Percentiles rank a stretch among this genome's conserved stretches.
These are phyloP conservation scores for Plasmodium malariae DNA, from an alignment of 169 alveolate species.

Conservation along the genomic window DNA sequence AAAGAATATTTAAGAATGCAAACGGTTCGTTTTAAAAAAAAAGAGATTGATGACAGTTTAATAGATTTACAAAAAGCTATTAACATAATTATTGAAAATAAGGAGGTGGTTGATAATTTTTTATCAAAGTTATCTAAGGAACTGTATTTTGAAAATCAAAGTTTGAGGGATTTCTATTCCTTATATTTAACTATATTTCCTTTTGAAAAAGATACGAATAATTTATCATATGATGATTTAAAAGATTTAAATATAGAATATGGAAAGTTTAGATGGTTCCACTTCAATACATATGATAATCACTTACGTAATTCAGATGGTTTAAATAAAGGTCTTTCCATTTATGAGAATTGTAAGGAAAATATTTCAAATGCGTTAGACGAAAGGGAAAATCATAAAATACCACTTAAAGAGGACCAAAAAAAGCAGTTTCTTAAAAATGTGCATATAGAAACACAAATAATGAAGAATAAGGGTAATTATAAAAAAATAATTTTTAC, in stretches of 20 bases:
- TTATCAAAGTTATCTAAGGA: slow-evolving; percentile 60
- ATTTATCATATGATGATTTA: slow-evolving; percentile 43
- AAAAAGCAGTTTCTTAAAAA: too few relatives aligned
- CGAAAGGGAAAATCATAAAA: too few relatives aligned
- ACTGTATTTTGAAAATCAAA: slow-evolving; percentile 60
- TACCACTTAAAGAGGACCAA: too few relatives aligned
- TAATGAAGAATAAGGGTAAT: slow-evolving; percentile 10
- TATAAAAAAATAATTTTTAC: slow-evolving; percentile 60
- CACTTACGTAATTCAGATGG: too few relatives aligned
- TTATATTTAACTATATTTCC: slow-evolving; percentile 74
- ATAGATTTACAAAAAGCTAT: slow-evolving; percentile 60
- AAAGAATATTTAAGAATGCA: slow-evolving; percentile 85
- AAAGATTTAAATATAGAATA: slow-evolving; percentile 38
- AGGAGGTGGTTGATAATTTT: slow-evolving; percentile 39
- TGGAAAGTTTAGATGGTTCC: slow-evolving; percentile 59
- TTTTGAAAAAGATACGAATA: slow-evolving; percentile 3
- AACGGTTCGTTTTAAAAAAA: slow-evolving; percentile 79
- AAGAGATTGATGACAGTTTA: slow-evolving; percentile 66
- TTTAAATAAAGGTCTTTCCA: too few relatives aligned
- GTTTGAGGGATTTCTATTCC: slow-evolving; percentile 62
- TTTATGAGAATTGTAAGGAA: too few relatives aligned
- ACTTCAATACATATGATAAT: neutral
- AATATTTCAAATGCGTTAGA: too few relatives aligned
- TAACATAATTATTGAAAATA: slow-evolving; percentile 72
- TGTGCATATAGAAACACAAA: neutral